Evolutionary conservation across 306 rosid genomes (phyloP), one percentile per base, ranked within the genome.

Genomic region (Rosa chinensis): DNA sequence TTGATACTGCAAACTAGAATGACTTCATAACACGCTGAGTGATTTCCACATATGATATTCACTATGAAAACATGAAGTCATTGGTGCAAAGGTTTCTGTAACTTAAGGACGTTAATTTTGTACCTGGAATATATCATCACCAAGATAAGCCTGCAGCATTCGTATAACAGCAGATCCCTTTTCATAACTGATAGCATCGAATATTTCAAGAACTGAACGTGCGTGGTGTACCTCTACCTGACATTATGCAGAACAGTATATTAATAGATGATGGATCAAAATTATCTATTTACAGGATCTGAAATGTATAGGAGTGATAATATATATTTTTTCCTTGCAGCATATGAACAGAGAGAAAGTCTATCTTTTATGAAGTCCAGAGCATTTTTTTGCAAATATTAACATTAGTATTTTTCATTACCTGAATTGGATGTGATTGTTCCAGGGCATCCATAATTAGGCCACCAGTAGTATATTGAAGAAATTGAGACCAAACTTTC

Each of bases 381-480:
- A 3, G 12, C 66, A 25, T 32, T 25, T 14, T 32, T 63, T 32
- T 14, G 64, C 32, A 76, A 68, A 49, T 20, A 53, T 49, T 18
- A 1, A 63, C n/a, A 72, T 23, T 17, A 73, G 37, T 44, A n/a
- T 16, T 0, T 66, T 25, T 17, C 32, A 58, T 73, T 77, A 84
- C 96, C 89, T 88, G 84, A 74, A 89, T 89, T 76, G 92, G 92
- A 84, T 89, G 96, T 59, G 92, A 89, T 45, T 82, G 74, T 84
- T 88, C 88, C 10, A 82, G 72, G 53, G 90, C 90, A 75, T 91
- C 96, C 85, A 83, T 80, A 44, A 48, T 61, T 44, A 89, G 83
- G 76, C 96, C 96, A 17, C 50, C 44, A 11, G 82, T 80, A 49
- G 85, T 52, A 18, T 59, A 16, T 61, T 70, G 85, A 69, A 87